Base-by-base conservation (phyloP, 306 rosid species). In the Medicago truncatula region DNA sequence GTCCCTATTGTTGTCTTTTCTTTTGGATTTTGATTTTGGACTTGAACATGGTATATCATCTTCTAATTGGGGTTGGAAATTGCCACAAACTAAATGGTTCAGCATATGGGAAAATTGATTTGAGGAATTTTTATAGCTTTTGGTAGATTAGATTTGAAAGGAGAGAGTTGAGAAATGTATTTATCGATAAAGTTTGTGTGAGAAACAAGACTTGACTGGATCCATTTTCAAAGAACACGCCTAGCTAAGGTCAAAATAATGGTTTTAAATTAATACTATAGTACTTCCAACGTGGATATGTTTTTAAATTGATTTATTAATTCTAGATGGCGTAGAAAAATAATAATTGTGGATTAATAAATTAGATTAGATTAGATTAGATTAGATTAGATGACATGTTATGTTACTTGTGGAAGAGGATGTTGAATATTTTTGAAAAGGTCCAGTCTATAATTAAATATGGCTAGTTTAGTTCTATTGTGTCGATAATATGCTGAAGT, bases 71-170 rank as follows among this genome's bases (percentile, higher is more conserved):
- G 58, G 78, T 21, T 76, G 85, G 56, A 85, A 78, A 43, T 39
- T 62, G 49, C 87, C 98, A 15, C 98, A 93, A 49, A 83, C 41
- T 9, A 86, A 79, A 76, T 73, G 65, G 59, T 56, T 89, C 44
- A 86, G 47, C 98, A 88, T 93, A 0, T 46, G 70, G 66, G 8
- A 57, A 71, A 46, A 46, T 46, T 20, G 38, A 2, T 31, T 36
- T 13, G 67, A 44, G 39, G 17, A 67, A 20, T 23, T 23, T 2
- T 16, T 43, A 43, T 8, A 52, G 20, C 12, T 31, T 70, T 47
- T 40, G 34, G 34, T 16, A 5, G 31, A 68, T 68, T 77, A 3
- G 70, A 47, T 67, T 67, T 75, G 82, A 69, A 82, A 17, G 25
- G 56, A 5, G 62, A 68, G 58, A 14, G 8, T 5, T 25, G 47